Conservation (phyloP, 768 basidiomycete genomes). For the Artomyces pyxidatus region DNA sequence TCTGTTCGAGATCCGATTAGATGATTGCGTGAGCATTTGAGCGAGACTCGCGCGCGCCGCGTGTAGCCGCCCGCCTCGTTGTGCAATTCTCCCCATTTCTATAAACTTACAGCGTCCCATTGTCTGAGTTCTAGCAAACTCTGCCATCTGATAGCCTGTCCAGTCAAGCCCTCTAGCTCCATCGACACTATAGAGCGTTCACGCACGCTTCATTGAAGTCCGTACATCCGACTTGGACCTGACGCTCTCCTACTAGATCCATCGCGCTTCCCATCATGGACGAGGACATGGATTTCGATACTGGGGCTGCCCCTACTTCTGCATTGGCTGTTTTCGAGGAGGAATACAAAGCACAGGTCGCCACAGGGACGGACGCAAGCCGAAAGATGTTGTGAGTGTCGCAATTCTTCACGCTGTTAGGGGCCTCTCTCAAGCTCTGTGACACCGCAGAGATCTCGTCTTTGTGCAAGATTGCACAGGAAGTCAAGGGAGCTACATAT, state of each 20-base stretch:
- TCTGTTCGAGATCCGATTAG: constrained; percentile 1
- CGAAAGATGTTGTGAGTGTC: constrained; percentile 70
- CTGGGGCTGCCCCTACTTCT: constrained; percentile 17
- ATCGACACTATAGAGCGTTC: too few species aligned
- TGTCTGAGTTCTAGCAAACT: too few species aligned
- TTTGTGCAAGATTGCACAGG: constrained; percentile 96
- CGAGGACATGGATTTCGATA: constrained; percentile 69
- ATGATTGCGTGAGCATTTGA: neutral
- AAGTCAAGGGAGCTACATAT: constrained; percentile 82
- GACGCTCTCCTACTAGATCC: too few species aligned
- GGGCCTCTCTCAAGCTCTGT: neutral
- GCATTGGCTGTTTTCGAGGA: constrained; percentile 27
- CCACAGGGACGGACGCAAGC: constrained; percentile 29
- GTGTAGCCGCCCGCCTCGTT: too few species aligned
- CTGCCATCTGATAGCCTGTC: too few species aligned
- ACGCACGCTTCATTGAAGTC: too few species aligned
- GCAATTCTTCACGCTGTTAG: constrained; percentile 5
- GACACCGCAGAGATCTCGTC: constrained; percentile 65
- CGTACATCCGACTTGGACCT: too few species aligned
- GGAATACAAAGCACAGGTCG: constrained; percentile 24
- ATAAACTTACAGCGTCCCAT: too few species aligned
- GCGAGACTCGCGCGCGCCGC: neutral
- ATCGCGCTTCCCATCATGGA: constrained; percentile 50
- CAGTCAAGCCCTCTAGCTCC: too few species aligned
- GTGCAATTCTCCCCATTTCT: too few species aligned